phyloP scores from a whole-genome alignment of 106 monocot species.

The Allium fistulosum region DNA sequence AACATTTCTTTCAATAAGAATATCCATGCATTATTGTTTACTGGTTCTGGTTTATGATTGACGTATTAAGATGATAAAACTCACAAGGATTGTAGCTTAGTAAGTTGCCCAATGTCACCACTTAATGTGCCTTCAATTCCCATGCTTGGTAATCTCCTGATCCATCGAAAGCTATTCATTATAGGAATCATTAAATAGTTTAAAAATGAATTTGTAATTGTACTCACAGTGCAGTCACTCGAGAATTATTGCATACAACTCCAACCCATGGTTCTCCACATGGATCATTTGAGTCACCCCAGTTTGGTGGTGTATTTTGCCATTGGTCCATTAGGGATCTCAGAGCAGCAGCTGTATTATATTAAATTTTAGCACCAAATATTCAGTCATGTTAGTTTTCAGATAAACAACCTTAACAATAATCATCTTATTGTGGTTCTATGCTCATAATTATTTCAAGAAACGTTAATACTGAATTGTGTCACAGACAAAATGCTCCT shows the following conservation, averaged over 20 bases:
- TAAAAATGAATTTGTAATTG: too few species aligned
- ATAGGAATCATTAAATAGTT: background rate
- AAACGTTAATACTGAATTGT: too few species aligned
- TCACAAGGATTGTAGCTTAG: slow-evolving; percentile 49
- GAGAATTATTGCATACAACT: slow-evolving; percentile 35
- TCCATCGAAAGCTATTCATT: background rate
- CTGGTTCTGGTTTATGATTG: background rate
- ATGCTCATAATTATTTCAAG: too few species aligned
- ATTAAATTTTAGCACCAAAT: too few species aligned
- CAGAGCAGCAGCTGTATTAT: slow-evolving; percentile 32
- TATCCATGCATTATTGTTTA: too few species aligned
- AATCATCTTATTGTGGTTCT: too few species aligned
- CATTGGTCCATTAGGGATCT: slow-evolving; percentile 35
- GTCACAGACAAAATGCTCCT: too few species aligned
- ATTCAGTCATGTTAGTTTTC: too few species aligned
- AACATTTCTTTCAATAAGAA: too few species aligned
- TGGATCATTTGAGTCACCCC: slow-evolving; percentile 46
- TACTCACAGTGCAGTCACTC: slow-evolving; percentile 41
- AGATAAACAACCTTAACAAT: too few species aligned
- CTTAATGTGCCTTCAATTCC: slow-evolving; percentile 42
- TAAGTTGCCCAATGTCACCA: slow-evolving; percentile 48
- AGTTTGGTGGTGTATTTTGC: slow-evolving; percentile 49
- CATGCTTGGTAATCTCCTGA: slow-evolving; percentile 63
- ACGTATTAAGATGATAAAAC: slow-evolving; percentile 8
- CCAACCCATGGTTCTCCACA: slow-evolving; percentile 59